Evolutionary conservation across 306 rosid species (phyloP).

Genomic region (Pyrus communis): DNA sequence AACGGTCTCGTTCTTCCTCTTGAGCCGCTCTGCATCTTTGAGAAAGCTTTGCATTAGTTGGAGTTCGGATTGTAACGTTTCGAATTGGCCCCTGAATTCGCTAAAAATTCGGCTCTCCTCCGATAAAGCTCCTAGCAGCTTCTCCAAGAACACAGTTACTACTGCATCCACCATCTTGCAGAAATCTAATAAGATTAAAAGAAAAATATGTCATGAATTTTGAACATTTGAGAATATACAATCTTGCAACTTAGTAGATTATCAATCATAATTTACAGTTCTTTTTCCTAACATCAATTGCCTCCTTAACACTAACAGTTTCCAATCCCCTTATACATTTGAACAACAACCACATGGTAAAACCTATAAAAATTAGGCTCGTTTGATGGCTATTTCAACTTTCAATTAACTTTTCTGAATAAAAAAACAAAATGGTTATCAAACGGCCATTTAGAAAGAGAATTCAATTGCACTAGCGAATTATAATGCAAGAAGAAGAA

Average conservation of each 20-base stretch:
- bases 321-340: not conserved
- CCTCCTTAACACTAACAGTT: not conserved
- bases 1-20: conserved; percentile 14
- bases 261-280: not conserved
- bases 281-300: not conserved
- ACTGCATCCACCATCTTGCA: conserved; percentile 30
- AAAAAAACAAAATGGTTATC: too few species aligned
- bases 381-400: too few species aligned
- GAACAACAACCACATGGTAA: not conserved
- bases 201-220: not conserved
- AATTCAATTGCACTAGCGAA: not conserved
- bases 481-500: not conserved
- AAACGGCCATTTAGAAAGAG: not conserved
- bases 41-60: conserved; percentile 26
- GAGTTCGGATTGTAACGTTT: conserved; percentile 20
- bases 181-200: not conserved
- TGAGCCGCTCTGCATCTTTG: conserved; percentile 22
- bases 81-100: conserved; percentile 25
- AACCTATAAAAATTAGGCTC: not conserved
- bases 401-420: too few species aligned
- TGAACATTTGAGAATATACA: not conserved
- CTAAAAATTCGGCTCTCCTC: conserved; percentile 18
- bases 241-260: not conserved
- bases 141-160: conserved; percentile 21
- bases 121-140: conserved; percentile 21